Evolutionary conservation across 2,329 filamentous ascomycete genomes (phyloP).

Genomic region (Colletotrichum chlorophyti): DNA sequence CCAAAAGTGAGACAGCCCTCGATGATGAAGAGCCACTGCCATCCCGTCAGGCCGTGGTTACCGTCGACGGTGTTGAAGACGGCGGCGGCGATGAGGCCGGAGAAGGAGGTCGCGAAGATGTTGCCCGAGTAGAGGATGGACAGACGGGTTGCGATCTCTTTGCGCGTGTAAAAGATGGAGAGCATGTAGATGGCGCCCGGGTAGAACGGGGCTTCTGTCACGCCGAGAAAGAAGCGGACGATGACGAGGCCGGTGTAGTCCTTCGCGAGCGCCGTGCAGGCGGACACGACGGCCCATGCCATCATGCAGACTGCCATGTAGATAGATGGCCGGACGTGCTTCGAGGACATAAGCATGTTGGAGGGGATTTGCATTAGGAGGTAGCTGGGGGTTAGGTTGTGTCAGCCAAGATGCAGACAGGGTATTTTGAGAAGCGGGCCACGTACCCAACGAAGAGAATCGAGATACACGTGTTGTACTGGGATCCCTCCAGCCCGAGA

Average conservation of each 20-base stretch:
- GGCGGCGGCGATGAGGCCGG: slow-evolving; percentile 50
- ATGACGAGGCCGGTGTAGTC: slow-evolving; percentile 50
- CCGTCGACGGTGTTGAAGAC: slow-evolving; percentile 43
- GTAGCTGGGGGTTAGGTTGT: slow-evolving; percentile 38
- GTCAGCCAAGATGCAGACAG: neutral
- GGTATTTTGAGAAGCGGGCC: neutral
- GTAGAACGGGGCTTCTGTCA: slow-evolving; percentile 49
- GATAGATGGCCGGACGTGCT: slow-evolving; percentile 40
- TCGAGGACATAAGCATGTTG: slow-evolving; percentile 50
- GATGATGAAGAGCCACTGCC: slow-evolving; percentile 43
- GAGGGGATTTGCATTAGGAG: slow-evolving; percentile 54
- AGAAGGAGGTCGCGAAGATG: slow-evolving; percentile 45
- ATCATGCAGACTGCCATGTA: slow-evolving; percentile 43
- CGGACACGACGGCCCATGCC: slow-evolving; percentile 48
- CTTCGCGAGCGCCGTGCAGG: slow-evolving; percentile 47
- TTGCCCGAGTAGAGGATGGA: slow-evolving; percentile 52
- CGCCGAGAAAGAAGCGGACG: slow-evolving; percentile 48
- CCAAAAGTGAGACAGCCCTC: slow-evolving; percentile 38
- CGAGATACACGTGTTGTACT: slow-evolving; percentile 56
- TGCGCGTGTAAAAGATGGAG: slow-evolving; percentile 61
- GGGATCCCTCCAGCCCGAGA: slow-evolving; percentile 50
- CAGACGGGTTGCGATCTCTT: slow-evolving; percentile 51
- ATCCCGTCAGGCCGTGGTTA: slow-evolving; percentile 34
- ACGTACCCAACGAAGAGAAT: slow-evolving; percentile 58
- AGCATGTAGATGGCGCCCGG: slow-evolving; percentile 48